Percentiles rank a stretch among this genome's conserved stretches.
phyloP scores from a whole-genome alignment of 192 early-diverging fungal species.

The Dissophora ornata region DNA sequence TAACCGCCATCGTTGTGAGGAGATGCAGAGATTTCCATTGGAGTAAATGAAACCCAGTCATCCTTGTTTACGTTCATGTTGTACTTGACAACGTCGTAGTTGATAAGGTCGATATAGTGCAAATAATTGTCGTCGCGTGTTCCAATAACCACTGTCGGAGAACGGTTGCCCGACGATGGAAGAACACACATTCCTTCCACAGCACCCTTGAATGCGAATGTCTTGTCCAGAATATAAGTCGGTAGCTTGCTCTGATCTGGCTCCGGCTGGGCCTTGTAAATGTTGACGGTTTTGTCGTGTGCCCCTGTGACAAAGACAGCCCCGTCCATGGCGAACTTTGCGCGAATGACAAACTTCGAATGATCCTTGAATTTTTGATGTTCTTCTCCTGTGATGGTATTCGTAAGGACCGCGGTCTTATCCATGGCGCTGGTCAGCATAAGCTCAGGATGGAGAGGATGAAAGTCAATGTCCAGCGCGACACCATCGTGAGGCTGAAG shows the following conservation, averaged over 20 bases:
- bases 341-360: constrained; percentile 73
- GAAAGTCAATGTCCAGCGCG: constrained; percentile 71
- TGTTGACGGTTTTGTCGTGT: constrained; percentile 73
- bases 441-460: constrained; percentile 62
- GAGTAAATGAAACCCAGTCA: constrained; percentile 85
- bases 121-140: constrained; percentile 79
- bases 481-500: constrained; percentile 68
- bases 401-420: constrained; percentile 52
- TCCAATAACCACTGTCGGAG: constrained; percentile 66
- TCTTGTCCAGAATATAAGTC: constrained; percentile 52
- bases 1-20: constrained; percentile 66
- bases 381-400: constrained; percentile 54
- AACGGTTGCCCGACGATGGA: constrained; percentile 16
- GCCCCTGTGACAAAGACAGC: constrained; percentile 71
- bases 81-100: constrained; percentile 43
- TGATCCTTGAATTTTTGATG: constrained; percentile 77
- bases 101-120: constrained; percentile 69
- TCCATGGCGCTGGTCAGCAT: constrained; percentile 70
- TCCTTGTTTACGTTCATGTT: constrained; percentile 87
- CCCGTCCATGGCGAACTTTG: constrained; percentile 71
- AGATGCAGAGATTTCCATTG: constrained; percentile 70
- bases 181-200: constrained; percentile 77
- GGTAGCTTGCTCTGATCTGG: constrained; percentile 13
- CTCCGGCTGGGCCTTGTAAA: constrained; percentile 60
- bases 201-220: constrained; percentile 65